Base-by-base conservation (phyloP, 2,329 filamentous ascomycete species). In the Colletotrichum sp. region DNA sequence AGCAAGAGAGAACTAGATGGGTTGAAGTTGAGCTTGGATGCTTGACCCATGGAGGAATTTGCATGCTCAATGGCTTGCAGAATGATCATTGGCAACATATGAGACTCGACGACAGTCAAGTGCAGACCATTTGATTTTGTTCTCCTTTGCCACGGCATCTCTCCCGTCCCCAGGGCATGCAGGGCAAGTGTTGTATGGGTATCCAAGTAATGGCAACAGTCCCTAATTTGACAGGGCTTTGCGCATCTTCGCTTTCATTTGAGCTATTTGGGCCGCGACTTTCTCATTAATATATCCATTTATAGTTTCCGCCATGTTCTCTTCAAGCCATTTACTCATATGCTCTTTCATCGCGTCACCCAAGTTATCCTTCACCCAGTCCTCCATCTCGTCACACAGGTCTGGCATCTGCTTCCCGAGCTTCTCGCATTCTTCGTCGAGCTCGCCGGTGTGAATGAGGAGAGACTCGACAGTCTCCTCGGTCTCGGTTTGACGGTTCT, bases 361-460 rank as follows among this genome's bases (percentile, higher is more conserved):
- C 36, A 70, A 4, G 10, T 63, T 24, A 2, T 70, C 36, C 24
- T 44, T 52, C 3, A 52, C 26, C 36, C 32, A 30, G 12, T 71
- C 69, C 21, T 71, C 21, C 44, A 71, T 26, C 36, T 71, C 69
- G 7, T 71, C 69, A 24, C 44, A 32, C 7, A 71, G 44, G 30
- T 71, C 69, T 6, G 39, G 69, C 69, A 71, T 57, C 5, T 71
- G 69, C 18, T 44, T 71, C 30, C 69, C 69, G 18, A 71, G 69
- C 60, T 66, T 66, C 69, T 71, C 69, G 60, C 59, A 71, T 39
- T 71, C 69, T 15, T 57, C 69, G 8, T 65, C 60, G 3, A 65
- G 69, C 60, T 71, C 69, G 69, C 44, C 69, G 15, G 59, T 36
- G 18, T 71, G 69, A 18, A 57, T 39, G 10, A 66, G 30, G 28